Evolutionary conservation across 2,329 filamentous ascomycete genomes (phyloP).

Genomic region (Penicillium rolfsii): DNA sequence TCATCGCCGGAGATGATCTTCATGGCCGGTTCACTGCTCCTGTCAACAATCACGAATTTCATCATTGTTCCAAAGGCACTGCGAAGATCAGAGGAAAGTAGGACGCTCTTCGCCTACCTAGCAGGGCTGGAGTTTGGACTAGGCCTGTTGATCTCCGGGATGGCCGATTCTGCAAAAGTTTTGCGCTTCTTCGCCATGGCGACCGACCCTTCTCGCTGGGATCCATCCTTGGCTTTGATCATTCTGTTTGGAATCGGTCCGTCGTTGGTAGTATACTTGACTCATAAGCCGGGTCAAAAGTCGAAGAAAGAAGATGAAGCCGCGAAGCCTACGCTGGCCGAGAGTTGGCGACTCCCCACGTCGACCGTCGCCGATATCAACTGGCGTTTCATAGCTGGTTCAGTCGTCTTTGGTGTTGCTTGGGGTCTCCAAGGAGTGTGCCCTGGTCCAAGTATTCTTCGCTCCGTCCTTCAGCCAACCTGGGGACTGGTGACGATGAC

Average conservation of each 20-base stretch:
- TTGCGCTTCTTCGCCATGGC: conserved; percentile 54
- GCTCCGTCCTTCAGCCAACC: conserved; percentile 50
- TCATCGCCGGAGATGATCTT: conserved; percentile 39
- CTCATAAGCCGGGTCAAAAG: conserved; percentile 34
- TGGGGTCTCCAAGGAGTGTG: conserved; percentile 58
- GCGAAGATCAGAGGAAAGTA: conserved; percentile 36
- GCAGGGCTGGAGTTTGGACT: conserved; percentile 56
- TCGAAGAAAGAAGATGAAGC: conserved; percentile 28
- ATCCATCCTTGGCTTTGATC: conserved; percentile 55
- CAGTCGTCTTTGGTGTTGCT: conserved; percentile 53
- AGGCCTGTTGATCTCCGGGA: conserved; percentile 56
- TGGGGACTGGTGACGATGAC: conserved; percentile 54
- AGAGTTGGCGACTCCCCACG: conserved; percentile 49
- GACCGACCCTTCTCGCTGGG: conserved; percentile 50
- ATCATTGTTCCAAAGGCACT: conserved; percentile 39
- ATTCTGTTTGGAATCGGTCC: conserved; percentile 56
- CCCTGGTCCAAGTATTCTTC: conserved; percentile 56
- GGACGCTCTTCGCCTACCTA: conserved; percentile 47
- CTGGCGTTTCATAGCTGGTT: conserved; percentile 53
- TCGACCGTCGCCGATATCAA: conserved; percentile 53
- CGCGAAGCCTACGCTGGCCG: conserved; percentile 46
- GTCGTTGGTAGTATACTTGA: conserved; percentile 44
- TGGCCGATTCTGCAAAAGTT: conserved; percentile 56
- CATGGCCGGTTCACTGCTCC: conserved; percentile 36
- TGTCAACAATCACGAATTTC: conserved; percentile 39